Base-by-base conservation (phyloP, 768 basidiomycete genomes). In the Tulasnella sp. region DNA sequence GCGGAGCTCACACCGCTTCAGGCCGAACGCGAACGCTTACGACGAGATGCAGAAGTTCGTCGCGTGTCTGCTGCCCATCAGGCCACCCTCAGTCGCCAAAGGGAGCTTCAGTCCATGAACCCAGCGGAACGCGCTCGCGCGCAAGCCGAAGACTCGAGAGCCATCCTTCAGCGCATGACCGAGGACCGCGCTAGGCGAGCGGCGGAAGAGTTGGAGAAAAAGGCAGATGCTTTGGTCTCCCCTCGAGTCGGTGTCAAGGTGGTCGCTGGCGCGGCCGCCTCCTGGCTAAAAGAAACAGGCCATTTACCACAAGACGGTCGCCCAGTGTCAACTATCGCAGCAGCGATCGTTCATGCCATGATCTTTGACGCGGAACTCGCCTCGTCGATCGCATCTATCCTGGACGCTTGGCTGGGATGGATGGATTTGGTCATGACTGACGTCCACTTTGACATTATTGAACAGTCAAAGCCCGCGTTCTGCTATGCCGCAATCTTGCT, bases 401-500 rank as follows among this genome's bases (percentile, higher is more conserved):
- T 76, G 24, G 76, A 76, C 46, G 46, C 76, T 46, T 76, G 76
- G 76, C 46, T 76, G n/a, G 76, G 76, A 34, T 76, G 76, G 76
- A 76, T 50, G 76, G 76, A 76, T 50, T 18, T 50, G 76, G 76
- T 76, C 46, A 76, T 76, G 46, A 76, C 46, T 48, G 76, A 76
- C 31, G 76, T 58, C 24, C 76, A 76, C 34, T 76, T 46, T 31
- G 76, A 76, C 42, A 50, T 76, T 20, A 46, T 76, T 22, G 54
- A 58, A 44, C 48, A 28, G n/a, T 50, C 34, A 34, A 46, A 76
- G 34, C 46, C 48, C 12, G 76, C 46, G 20, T 76, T 76, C 48
- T 76, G 76, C 28, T 76, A 76, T 76, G 76, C 76, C 46, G 76
- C 76, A 1, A 58, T 76, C 34, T n/a, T 76, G 18, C 46, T 76